phyloP scores from a whole-genome alignment of 2,329 filamentous ascomycete genomes.

The Colletotrichum sp. region DNA sequence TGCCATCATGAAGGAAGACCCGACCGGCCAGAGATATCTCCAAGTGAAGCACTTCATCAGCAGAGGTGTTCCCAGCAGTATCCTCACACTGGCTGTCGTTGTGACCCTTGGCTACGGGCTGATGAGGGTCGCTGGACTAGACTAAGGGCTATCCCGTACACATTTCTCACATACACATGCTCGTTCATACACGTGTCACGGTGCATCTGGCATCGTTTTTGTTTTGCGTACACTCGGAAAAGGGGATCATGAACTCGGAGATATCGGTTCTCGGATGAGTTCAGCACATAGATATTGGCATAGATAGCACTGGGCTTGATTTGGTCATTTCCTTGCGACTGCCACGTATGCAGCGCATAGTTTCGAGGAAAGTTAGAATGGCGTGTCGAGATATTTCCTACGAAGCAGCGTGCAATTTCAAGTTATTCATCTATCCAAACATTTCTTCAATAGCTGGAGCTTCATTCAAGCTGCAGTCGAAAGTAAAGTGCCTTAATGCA shows the following conservation, averaged over 20 bases:
- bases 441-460: neutral
- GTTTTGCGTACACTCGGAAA: neutral
- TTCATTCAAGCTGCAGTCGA: neutral
- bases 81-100: constrained; percentile 82
- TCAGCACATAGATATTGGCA: neutral
- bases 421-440: neutral
- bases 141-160: constrained; percentile 32
- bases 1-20: constrained; percentile 99
- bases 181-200: neutral
- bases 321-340: neutral
- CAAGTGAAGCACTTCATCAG: constrained; percentile 94
- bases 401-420: neutral
- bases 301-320: neutral
- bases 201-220: neutral
- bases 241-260: neutral
- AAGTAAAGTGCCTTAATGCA: constrained; percentile 1
- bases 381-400: neutral
- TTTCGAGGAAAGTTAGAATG: neutral
- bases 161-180: neutral
- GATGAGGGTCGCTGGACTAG: constrained; percentile 77
- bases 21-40: constrained; percentile 89
- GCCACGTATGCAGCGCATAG: neutral
- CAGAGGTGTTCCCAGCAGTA: constrained; percentile 85
- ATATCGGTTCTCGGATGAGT: neutral
- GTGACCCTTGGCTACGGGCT: constrained; percentile 89